Evolutionary conservation across 2,329 filamentous ascomycete genomes (phyloP), one percentile per base, ranked within the genome.

Genomic region (Aspergillus fischeri): DNA sequence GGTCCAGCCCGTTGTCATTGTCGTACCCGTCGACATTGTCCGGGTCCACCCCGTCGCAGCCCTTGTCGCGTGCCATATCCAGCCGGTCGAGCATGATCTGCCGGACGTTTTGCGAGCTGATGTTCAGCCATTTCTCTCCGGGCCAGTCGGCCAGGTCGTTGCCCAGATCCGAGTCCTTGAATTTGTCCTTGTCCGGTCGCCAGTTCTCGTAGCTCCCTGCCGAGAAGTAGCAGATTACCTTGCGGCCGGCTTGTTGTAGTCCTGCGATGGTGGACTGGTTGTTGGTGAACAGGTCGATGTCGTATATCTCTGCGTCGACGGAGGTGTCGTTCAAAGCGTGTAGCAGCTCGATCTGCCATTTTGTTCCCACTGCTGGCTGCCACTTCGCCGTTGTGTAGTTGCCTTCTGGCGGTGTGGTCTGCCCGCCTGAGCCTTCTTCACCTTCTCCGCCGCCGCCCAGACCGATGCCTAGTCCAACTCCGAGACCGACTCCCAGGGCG

Each of bases 191-290:
- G 67, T 91, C 88, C 0, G 78, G 72, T 3, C 88, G 80, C 75
- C 81, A 84, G 52, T 84, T 69, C 71, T 91, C 88, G 64, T 82
- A 89, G 7, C 83, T 86, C 1, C 88, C 88, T 0, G 86, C 87
- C 52, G 84, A 87, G 75, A 91, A 91, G 73, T 91, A 91, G 76
- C 88, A 91, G 57, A 91, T 86, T 54, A 90, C 83, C 60, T 82
- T 85, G 66, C 83, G 83, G 8, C 80, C 81, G 28, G 78, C 65
- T 3, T 63, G 61, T 45, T 86, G 80, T 14, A 87, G 73, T 4
- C 70, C 67, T 3, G 70, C 59, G 52, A 86, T 82, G 1, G 74
- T 78, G 6, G 72, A 66, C 14, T 75, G 73, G 5, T 75, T 70
- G 52, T 81, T 83, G 56, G 80, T 76, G 69, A 87, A 85, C 11